Percentiles rank a stretch among this genome's conserved stretches.
phyloP scores from a whole-genome alignment of 768 basidiomycete genomes.

The Amanita molliuscula region DNA sequence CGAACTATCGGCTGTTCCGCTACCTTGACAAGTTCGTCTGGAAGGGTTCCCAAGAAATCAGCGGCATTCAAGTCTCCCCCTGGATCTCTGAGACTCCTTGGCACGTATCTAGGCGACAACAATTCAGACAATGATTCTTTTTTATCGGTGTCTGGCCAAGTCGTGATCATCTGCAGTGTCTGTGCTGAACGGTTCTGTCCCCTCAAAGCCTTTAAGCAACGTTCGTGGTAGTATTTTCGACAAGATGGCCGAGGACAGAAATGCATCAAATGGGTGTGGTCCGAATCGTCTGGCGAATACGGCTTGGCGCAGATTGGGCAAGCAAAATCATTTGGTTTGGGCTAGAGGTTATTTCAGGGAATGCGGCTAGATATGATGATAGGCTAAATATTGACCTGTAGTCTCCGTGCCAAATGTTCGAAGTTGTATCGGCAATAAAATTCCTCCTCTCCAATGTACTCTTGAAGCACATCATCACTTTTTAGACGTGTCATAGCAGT shows the following conservation, averaged over 20 bases:
- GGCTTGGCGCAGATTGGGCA: slow-evolving; percentile 34
- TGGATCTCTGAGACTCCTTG: background rate
- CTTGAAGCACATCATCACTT: slow-evolving; percentile 28
- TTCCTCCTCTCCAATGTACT: slow-evolving; percentile 23
- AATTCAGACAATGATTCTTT: slow-evolving; percentile 12
- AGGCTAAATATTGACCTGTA: slow-evolving; percentile 18
- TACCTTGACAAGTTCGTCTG: slow-evolving; percentile 25
- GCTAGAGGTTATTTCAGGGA: slow-evolving; percentile 19
- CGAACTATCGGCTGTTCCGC: slow-evolving; percentile 47
- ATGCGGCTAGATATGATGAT: background rate
- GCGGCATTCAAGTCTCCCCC: background rate
- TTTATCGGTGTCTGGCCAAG: slow-evolving; percentile 25
- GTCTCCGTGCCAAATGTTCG: slow-evolving; percentile 14
- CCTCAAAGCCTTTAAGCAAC: slow-evolving; percentile 27
- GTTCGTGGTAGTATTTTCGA: slow-evolving; percentile 34
- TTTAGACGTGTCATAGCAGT: slow-evolving; percentile 13
- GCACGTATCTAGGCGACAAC: background rate
- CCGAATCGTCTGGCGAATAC: slow-evolving; percentile 32
- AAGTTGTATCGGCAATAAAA: slow-evolving; percentile 43
- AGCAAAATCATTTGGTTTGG: slow-evolving; percentile 23
- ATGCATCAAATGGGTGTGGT: slow-evolving; percentile 28
- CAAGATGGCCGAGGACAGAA: slow-evolving; percentile 48
- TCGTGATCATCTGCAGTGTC: slow-evolving; percentile 20
- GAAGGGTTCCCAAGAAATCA: slow-evolving; percentile 18
- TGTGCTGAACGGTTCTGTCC: slow-evolving; percentile 8